Evolutionary conservation across 495 filamentous ascomycete genomes (phyloP).

Genomic region (Terfezia boudieri): DNA sequence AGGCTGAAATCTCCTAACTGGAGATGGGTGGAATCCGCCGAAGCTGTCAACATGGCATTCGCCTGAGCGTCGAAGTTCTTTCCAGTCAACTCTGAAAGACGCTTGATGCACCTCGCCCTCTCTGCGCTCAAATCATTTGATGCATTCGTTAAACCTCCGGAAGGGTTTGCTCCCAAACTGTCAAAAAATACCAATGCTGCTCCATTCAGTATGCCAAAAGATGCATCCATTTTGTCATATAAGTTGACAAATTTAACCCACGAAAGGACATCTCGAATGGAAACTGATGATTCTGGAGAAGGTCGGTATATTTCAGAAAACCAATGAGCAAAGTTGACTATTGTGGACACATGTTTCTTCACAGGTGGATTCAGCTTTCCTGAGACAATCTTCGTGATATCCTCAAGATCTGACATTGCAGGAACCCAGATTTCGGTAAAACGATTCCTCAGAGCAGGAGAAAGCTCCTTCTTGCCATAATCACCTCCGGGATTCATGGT

Average conservation of each 20-base stretch:
- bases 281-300: slow-evolving; percentile 48
- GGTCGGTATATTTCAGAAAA: slow-evolving; percentile 60
- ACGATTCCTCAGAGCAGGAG: slow-evolving; percentile 79
- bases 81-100: slow-evolving; percentile 43
- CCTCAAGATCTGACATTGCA: slow-evolving; percentile 51
- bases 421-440: slow-evolving; percentile 99
- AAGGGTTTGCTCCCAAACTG: slow-evolving; percentile 80
- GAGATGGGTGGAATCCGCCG: slow-evolving; percentile 27
- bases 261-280: slow-evolving; percentile 68
- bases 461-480: slow-evolving; percentile 92
- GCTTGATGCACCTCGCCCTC: slow-evolving; percentile 44
- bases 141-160: slow-evolving; percentile 30
- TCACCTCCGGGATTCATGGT: slow-evolving; percentile 99
- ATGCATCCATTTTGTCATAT: slow-evolving; percentile 25
- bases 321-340: slow-evolving; percentile 82
- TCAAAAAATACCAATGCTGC: slow-evolving; percentile 93
- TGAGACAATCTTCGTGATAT: slow-evolving; percentile 66
- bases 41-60: slow-evolving; percentile 18
- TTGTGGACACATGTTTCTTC: slow-evolving; percentile 31
- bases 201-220: slow-evolving; percentile 52
- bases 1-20: slow-evolving; percentile 54
- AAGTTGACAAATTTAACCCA: slow-evolving; percentile 89
- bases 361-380: slow-evolving; percentile 38
- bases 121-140: slow-evolving; percentile 30
- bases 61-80: not conserved